A percentile compares a stretch with the other conserved stretches of the same genome.
Conservation (phyloP, 768 basidiomycete species). For the Russula olivacea region DNA sequence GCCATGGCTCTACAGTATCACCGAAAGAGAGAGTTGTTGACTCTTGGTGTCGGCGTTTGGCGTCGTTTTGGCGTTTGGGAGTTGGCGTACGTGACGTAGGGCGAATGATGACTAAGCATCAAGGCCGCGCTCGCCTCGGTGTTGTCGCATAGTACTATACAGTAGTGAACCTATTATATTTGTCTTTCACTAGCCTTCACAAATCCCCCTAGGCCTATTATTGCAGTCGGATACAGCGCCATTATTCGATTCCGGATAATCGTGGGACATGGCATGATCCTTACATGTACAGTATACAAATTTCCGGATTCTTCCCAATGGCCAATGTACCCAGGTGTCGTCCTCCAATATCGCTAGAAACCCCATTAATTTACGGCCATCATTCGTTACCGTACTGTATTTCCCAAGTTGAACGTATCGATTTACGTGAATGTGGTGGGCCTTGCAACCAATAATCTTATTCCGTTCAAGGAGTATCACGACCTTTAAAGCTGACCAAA, state of each 20-base stretch:
- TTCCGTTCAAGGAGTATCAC: neutral
- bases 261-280: too few species aligned
- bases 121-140: too few species aligned
- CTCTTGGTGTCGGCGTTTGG: neutral
- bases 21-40: neutral
- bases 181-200: too few species aligned
- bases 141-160: too few species aligned
- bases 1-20: constrained; percentile 8
- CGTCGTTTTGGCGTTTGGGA: too few species aligned
- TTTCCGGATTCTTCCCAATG: too few species aligned
- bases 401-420: neutral
- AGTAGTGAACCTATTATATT: too few species aligned
- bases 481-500: too few species aligned
- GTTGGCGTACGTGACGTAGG: neutral
- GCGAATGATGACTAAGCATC: neutral
- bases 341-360: neutral
- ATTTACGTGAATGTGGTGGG: neutral
- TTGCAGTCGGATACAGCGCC: too few species aligned
- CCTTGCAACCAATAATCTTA: neutral
- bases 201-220: too few species aligned
- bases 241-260: too few species aligned
- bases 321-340: neutral
- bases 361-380: neutral
- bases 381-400: neutral
- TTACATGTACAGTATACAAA: too few species aligned